A percentile compares a stretch with the other conserved stretches of the same genome.
phyloP scores from a whole-genome alignment of 805 yeast genomes.

The Diddensiella santjacobensis region DNA sequence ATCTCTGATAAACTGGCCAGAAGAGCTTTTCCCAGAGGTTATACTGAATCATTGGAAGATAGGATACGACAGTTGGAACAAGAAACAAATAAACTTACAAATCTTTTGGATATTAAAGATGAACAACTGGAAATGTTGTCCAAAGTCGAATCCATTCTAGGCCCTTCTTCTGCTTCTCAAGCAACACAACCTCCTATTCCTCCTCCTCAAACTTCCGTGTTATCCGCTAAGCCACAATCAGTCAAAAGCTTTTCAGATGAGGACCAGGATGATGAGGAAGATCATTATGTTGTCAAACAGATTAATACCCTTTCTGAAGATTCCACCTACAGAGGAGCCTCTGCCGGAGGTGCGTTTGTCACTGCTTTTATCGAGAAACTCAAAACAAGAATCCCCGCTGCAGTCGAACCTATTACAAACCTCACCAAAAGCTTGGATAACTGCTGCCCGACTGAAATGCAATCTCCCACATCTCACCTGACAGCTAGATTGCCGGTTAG shows the following conservation, averaged over 20 bases:
- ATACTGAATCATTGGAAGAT: constrained; percentile 85
- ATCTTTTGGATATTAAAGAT: constrained; percentile 59
- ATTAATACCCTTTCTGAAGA: constrained; percentile 27
- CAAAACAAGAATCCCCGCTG: constrained; percentile 22
- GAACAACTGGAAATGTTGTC: constrained; percentile 50
- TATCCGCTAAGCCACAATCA: not conserved
- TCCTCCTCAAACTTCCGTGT: not conserved
- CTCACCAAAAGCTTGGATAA: constrained; percentile 7
- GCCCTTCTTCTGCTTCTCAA: constrained; percentile 1
- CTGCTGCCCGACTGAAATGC: not conserved
- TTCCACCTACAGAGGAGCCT: constrained; percentile 33
- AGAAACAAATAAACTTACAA: constrained; percentile 67
- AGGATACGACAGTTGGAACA: constrained; percentile 81
- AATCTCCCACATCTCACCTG: not conserved
- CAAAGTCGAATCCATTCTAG: constrained; percentile 26
- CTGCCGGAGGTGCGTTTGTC: constrained; percentile 34
- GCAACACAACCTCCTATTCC: not conserved
- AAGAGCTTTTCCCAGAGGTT: constrained; percentile 86
- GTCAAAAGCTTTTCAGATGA: not conserved
- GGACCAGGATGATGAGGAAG: constrained; percentile 24
- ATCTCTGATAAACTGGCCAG: constrained; percentile 84
- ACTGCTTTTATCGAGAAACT: constrained; percentile 30
- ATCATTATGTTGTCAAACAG: constrained; percentile 27
- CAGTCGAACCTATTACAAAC: constrained; percentile 17
- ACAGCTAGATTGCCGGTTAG: not conserved